Conservation (phyloP, 1,284 basidiomycete species). For the Mycena citricolor region DNA sequence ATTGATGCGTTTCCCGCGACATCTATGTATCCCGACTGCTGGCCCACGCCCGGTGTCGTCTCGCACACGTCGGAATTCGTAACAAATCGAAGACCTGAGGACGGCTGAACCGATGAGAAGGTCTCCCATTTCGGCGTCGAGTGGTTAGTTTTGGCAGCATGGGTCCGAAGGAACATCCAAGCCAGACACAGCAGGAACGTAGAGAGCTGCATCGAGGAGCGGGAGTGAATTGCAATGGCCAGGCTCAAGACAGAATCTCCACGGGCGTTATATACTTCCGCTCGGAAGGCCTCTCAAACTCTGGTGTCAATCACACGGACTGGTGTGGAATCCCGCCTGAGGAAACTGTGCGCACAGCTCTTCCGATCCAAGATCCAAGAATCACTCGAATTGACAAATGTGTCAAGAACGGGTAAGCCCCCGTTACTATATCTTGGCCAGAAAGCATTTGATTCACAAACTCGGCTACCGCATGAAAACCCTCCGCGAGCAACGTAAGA, state of each 20-base stretch:
- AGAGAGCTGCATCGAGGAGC: not conserved
- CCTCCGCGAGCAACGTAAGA: not conserved
- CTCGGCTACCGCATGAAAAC: not conserved
- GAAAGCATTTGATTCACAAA: not conserved
- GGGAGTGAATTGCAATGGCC: not conserved
- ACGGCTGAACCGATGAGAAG: not conserved
- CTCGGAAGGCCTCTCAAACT: too few relatives aligned
- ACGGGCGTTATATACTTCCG: not conserved
- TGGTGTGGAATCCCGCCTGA: too few relatives aligned
- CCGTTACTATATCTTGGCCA: not conserved
- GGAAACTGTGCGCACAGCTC: too few relatives aligned
- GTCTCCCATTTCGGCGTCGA: not conserved
- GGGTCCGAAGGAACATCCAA: too few relatives aligned
- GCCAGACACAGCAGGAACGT: not conserved
- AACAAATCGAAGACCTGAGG: conserved; percentile 48
- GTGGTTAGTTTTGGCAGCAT: too few relatives aligned
- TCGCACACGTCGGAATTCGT: conserved; percentile 72
- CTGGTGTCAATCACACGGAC: too few relatives aligned
- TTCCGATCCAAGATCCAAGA: too few relatives aligned
- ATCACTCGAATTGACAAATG: too few relatives aligned
- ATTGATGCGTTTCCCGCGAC: conserved; percentile 62
- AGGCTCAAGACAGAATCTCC: conserved; percentile 2
- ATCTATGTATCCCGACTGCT: conserved; percentile 68
- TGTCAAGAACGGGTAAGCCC: too few relatives aligned
- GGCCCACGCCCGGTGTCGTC: conserved; percentile 64